Evolutionary conservation across 106 monocot species (phyloP).

Genomic region (Allium fistulosum): DNA sequence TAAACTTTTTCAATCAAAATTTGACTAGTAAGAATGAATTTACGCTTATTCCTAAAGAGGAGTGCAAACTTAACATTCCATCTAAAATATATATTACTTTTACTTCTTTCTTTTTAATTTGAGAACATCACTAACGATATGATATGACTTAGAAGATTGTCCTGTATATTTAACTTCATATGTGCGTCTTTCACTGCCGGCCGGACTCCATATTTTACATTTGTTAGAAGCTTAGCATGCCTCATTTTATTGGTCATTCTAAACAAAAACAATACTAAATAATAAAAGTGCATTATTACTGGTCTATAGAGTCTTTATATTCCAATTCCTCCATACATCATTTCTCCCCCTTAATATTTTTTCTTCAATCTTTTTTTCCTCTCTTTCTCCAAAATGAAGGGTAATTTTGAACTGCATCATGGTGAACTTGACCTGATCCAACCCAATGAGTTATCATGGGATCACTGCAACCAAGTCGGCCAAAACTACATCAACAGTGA

Average conservation of each 20-base stretch:
- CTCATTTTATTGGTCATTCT: not conserved
- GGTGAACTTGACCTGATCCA: conserved; percentile 34
- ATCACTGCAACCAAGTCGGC: not conserved
- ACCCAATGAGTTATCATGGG: conserved; percentile 10
- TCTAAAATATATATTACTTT: too few relatives aligned
- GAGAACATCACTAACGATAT: conserved; percentile 11
- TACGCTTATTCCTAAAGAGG: too few relatives aligned
- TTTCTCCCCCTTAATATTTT: not conserved
- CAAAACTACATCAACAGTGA: not conserved
- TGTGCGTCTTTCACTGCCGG: conserved; percentile 22
- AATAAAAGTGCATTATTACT: too few relatives aligned
- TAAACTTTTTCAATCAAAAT: too few relatives aligned
- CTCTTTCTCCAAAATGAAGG: conserved; percentile 7
- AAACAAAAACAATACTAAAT: not conserved
- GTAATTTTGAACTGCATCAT: conserved; percentile 15
- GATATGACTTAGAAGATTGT: conserved; percentile 14
- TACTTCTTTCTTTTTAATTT: not conserved
- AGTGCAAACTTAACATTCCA: too few relatives aligned
- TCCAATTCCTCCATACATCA: not conserved
- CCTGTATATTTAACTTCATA: conserved; percentile 8
- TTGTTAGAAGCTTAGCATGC: conserved; percentile 8
- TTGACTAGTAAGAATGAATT: too few relatives aligned
- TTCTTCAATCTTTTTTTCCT: not conserved
- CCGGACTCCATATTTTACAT: conserved; percentile 10
- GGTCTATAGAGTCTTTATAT: not conserved